Evolutionary conservation across 495 filamentous ascomycete species (phyloP).

Genomic region (Evernia prunastri): DNA sequence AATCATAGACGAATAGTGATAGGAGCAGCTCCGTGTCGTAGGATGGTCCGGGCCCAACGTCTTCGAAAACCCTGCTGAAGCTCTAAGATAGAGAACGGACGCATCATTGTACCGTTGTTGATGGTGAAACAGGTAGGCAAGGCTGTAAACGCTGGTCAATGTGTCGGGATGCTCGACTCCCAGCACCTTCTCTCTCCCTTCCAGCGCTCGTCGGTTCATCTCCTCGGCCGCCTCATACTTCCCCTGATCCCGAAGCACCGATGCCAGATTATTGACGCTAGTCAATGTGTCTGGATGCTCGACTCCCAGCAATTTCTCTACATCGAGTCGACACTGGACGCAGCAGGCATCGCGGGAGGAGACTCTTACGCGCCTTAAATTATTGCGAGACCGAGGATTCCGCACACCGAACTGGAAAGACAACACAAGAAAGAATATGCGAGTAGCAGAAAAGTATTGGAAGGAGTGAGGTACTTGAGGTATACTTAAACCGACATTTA

Average conservation of each 20-base stretch:
- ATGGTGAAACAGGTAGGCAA: slow-evolving; percentile 1
- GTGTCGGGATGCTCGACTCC: slow-evolving; percentile 35
- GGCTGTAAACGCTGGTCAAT: slow-evolving; percentile 24
- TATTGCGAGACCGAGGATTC: too few relatives aligned
- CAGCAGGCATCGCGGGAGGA: too few relatives aligned
- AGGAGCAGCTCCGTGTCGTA: neutral
- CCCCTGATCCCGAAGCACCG: slow-evolving; percentile 4
- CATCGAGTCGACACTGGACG: too few relatives aligned
- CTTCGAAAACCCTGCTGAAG: neutral
- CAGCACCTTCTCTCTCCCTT: slow-evolving; percentile 28
- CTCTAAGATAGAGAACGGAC: slow-evolving; percentile 8
- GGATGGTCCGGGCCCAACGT: neutral
- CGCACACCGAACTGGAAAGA: too few relatives aligned
- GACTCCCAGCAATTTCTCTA: too few relatives aligned
- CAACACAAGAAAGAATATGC: too few relatives aligned
- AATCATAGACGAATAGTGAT: neutral
- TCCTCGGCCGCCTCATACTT: slow-evolving; percentile 17
- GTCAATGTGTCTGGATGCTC: too few relatives aligned
- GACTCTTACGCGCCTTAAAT: too few relatives aligned
- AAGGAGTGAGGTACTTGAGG: too few relatives aligned
- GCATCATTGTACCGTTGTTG: slow-evolving; percentile 6
- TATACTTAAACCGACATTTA: too few relatives aligned
- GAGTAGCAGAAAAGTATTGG: too few relatives aligned
- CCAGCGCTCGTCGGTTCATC: slow-evolving; percentile 18
- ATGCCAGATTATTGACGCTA: too few relatives aligned